Evolutionary conservation across 1,284 basidiomycete species (phyloP).

Genomic region (Cerioporus squamosus): DNA sequence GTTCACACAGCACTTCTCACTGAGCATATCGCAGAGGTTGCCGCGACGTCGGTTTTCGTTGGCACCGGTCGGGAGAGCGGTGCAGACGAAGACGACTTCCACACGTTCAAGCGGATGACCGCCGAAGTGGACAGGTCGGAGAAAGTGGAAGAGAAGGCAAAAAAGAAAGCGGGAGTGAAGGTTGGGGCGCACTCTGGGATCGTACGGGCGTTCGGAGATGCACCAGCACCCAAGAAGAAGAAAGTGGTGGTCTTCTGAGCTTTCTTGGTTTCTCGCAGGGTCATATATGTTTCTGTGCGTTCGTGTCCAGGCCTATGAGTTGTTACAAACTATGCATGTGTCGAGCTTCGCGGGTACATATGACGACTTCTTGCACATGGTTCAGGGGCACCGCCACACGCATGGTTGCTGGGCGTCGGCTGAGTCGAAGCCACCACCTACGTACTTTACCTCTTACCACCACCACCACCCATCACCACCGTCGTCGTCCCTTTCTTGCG

Average conservation of each 20-base stretch:
- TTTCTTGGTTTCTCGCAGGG: not conserved
- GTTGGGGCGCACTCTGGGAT: slow-evolving; percentile 49
- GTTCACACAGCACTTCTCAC: not conserved
- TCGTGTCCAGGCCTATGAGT: not conserved
- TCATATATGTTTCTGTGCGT: slow-evolving; percentile 6
- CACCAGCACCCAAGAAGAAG: slow-evolving; percentile 41
- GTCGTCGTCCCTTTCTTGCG: not conserved
- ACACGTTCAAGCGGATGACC: slow-evolving; percentile 70
- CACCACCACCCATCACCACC: slow-evolving; percentile 6
- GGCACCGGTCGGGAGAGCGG: slow-evolving; percentile 64
- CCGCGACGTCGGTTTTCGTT: slow-evolving; percentile 43
- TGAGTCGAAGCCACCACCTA: slow-evolving; percentile 1
- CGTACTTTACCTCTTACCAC: slow-evolving; percentile 4
- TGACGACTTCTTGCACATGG: slow-evolving; percentile 3
- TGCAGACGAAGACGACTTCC: slow-evolving; percentile 94
- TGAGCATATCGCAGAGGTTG: slow-evolving; percentile 30
- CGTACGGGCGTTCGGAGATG: slow-evolving; percentile 47
- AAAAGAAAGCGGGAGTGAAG: slow-evolving; percentile 47
- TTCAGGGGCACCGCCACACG: slow-evolving; percentile 16
- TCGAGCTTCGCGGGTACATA: not conserved
- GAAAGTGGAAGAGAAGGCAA: slow-evolving; percentile 49
- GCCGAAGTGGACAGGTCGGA: slow-evolving; percentile 65
- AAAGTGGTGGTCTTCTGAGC: slow-evolving; percentile 62
- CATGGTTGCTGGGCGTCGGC: not conserved
- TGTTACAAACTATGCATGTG: too few species aligned